Percentiles rank a stretch among this genome's conserved stretches.
phyloP scores from a whole-genome alignment of 1,284 basidiomycete species.

The Malassezia sympodialis region DNA sequence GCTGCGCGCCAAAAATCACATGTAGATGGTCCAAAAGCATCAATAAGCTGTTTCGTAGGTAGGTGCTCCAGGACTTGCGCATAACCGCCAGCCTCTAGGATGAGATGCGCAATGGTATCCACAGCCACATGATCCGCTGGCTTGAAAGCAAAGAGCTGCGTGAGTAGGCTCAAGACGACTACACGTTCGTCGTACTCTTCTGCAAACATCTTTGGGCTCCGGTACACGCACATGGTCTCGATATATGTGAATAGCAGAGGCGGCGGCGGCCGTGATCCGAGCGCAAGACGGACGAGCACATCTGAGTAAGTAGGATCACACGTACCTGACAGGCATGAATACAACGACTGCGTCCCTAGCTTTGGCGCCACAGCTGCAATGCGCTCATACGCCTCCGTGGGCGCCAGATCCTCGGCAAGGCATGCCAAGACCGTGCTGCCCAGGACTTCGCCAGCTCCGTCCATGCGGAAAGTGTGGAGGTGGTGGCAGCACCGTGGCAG shows the following conservation, averaged over 20 bases:
- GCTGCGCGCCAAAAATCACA: conserved; percentile 1
- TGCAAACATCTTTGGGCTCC: not conserved
- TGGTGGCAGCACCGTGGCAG: not conserved
- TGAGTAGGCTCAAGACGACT: not conserved
- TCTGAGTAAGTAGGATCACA: not conserved
- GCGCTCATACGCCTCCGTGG: not conserved
- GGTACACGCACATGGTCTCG: not conserved
- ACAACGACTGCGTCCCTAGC: not conserved
- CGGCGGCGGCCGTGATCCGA: not conserved
- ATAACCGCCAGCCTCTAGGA: not conserved
- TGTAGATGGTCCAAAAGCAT: not conserved
- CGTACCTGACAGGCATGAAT: not conserved
- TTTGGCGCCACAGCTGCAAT: not conserved
- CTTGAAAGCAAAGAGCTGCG: not conserved
- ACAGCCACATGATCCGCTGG: not conserved
- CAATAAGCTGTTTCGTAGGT: not conserved
- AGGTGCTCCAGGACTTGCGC: not conserved
- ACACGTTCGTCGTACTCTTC: not conserved
- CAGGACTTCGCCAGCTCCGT: not conserved
- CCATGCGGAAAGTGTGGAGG: not conserved
- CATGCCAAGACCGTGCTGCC: not conserved
- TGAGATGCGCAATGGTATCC: not conserved
- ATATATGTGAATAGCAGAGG: not conserved
- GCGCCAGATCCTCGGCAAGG: not conserved
- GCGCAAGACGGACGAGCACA: not conserved